A percentile compares a stretch with the other conserved stretches of the same genome.
Evolutionary conservation across 2,329 filamentous ascomycete species (phyloP).

Genomic region (Pseudopyrenochaeta lycopersici): DNA sequence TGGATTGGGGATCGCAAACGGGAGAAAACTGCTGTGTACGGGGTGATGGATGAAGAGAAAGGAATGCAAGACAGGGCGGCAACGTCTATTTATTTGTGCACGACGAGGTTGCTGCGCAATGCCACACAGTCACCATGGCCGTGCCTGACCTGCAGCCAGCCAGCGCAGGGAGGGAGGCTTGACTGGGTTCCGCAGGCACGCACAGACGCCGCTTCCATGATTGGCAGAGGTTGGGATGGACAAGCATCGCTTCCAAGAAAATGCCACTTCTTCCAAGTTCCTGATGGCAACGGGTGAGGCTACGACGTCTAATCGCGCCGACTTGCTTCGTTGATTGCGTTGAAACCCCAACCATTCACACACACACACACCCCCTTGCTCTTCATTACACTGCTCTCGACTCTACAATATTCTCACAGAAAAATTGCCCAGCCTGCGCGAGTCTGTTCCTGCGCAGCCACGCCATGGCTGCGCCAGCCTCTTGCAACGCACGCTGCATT

Average conservation of each 20-base stretch:
- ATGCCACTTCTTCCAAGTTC: constrained; percentile 10
- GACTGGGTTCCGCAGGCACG: constrained; percentile 19
- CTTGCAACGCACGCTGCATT: background rate
- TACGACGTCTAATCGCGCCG: background rate
- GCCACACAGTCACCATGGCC: constrained; percentile 14
- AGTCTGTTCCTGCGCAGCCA: too few relatives aligned
- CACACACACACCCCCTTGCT: too few relatives aligned
- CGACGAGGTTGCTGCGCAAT: constrained; percentile 8
- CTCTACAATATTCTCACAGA: too few relatives aligned
- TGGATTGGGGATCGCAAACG: background rate
- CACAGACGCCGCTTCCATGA: constrained; percentile 14
- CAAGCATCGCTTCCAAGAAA: constrained; percentile 30
- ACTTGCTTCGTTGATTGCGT: background rate
- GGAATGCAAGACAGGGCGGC: constrained; percentile 7
- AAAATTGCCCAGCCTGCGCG: too few relatives aligned
- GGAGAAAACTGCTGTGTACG: constrained; percentile 6
- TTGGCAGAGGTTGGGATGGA: constrained; percentile 9
- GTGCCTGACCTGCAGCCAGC: background rate
- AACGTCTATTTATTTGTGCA: constrained; percentile 21
- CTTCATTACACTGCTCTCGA: too few relatives aligned
- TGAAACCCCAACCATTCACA: background rate
- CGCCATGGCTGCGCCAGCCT: background rate
- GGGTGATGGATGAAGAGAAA: constrained; percentile 11
- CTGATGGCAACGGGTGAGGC: constrained; percentile 7
- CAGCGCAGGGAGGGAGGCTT: constrained; percentile 6